Conservation (phyloP, 2,329 filamentous ascomycete species). For the Trichoderma sp. region DNA sequence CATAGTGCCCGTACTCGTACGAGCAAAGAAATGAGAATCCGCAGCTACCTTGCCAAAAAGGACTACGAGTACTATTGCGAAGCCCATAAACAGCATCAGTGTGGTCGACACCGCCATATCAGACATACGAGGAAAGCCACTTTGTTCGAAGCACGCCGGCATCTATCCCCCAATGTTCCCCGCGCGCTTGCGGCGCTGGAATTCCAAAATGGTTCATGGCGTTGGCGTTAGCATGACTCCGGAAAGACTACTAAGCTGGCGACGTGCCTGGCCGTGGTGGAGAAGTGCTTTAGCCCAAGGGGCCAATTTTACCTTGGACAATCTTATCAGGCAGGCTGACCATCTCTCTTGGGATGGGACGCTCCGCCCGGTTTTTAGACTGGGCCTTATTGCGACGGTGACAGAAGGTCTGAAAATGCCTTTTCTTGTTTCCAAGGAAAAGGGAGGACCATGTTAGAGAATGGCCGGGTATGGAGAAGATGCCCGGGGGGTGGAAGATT, state of each 20-base stretch:
- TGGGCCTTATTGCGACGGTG: constrained; percentile 3
- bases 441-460: background rate
- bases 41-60: background rate
- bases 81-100: background rate
- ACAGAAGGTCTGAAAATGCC: background rate
- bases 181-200: constrained; percentile 14
- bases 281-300: background rate
- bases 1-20: background rate
- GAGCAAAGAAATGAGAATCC: background rate
- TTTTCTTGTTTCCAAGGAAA: background rate
- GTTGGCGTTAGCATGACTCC: background rate
- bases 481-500: background rate
- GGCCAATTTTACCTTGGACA: background rate
- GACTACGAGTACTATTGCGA: background rate
- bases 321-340: background rate
- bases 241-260: background rate
- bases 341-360: background rate
- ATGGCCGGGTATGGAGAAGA: background rate
- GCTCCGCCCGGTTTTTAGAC: background rate
- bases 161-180: background rate
- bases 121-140: background rate
- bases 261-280: background rate
- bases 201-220: constrained; percentile 4
- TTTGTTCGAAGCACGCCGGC: background rate
- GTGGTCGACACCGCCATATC: background rate